Base-by-base conservation (phyloP, 192 early-diverging fungal genomes). In the Entomortierella parvispora region DNA sequence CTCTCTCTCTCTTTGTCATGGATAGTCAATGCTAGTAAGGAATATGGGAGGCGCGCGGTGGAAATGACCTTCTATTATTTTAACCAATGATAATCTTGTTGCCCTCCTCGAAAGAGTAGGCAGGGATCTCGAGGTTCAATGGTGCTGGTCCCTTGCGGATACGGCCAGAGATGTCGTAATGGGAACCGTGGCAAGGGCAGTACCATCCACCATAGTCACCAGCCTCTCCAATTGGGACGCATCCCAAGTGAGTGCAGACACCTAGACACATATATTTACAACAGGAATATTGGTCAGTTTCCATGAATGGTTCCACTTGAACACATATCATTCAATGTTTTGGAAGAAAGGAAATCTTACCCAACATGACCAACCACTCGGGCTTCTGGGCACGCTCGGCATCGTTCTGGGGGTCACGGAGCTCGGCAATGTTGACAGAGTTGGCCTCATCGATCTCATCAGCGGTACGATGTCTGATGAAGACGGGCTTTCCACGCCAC, bases 121-220 rank as follows among this genome's bases (percentile, higher is more conserved):
- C 78, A 52, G 97, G 97, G 67, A 99, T 90, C 85, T 99, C 97
- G 79, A 99, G 87, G 90, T 99, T 99, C 54, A 99, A 89, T 40
- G 97, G 97, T 58, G 97, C 97, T 26, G 97, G 97, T 51, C 97
- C 97, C 87, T 98, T 96, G 75, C 97, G 91, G 68, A 97, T 96
- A 85, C 97, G 95, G 51, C 97, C 97, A 62, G 96, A 96, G 65
- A 99, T 95, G 82, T 99, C 97, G 82, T 99, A 99, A 81, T 99
- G 97, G 43, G 97, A 99, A 62, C 97, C 97, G 86, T 99, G 97
- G 90, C 97, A 99, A 56, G 97, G 97, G 85, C 97, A 99, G 91
- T 97, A 99, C 97, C 97, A 99, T 71, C 97, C 97, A 78, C 94
- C 94, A 83, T 89, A 99, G 58, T 99, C 97, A 80, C 97, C 97